phyloP scores from a whole-genome alignment of 495 filamentous ascomycete species.

The Trichoderma parareesei region DNA sequence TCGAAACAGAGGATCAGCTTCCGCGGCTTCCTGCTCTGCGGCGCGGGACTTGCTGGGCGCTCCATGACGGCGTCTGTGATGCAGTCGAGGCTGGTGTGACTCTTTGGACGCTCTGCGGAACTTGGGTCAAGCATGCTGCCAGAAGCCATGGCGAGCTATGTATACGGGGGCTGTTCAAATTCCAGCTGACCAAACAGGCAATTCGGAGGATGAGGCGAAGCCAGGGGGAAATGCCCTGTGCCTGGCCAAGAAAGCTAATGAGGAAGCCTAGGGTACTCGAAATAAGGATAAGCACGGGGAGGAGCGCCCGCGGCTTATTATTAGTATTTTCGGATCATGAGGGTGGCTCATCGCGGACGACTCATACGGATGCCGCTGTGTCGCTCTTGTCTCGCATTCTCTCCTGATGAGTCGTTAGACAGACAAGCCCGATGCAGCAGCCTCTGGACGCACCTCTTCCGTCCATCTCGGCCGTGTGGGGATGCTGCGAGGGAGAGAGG shows the following conservation, averaged over 20 bases:
- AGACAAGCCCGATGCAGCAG: neutral
- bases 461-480: neutral
- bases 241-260: neutral
- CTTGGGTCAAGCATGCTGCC: constrained; percentile 4
- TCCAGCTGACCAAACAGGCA: neutral
- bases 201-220: constrained; percentile 2
- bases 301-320: constrained; percentile 6
- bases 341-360: neutral
- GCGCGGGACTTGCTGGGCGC: constrained; percentile 8
- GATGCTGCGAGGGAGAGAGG: neutral
- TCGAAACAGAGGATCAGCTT: constrained; percentile 79
- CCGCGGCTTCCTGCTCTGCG: constrained; percentile 14
- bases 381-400: neutral
- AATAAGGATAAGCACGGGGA: neutral
- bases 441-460: neutral
- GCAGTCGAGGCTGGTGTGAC: neutral
- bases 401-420: neutral
- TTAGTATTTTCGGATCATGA: constrained; percentile 4
- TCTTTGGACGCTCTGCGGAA: constrained; percentile 2
- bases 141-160: neutral
- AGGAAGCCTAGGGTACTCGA: neutral
- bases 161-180: neutral
- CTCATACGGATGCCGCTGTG: neutral
- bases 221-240: neutral
- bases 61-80: constrained; percentile 5